Base-by-base conservation (phyloP, 176 grass and related monocot genomes). In the Tillandsia leiboldiana region DNA sequence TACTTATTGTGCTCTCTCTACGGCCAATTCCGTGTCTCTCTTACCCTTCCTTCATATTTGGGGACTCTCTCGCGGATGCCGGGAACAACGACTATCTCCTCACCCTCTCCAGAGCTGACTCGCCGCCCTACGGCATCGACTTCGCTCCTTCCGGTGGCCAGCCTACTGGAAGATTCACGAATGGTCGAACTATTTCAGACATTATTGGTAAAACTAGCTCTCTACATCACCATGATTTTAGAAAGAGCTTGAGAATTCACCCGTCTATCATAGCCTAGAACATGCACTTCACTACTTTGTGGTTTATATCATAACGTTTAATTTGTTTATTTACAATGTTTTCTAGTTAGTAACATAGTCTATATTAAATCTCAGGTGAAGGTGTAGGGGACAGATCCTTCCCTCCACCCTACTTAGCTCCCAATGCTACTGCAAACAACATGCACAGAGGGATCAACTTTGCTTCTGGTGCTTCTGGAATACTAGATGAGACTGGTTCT, bases 1-100 rank as follows among this genome's bases (percentile, higher is more conserved):
- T 65, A 50, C 3, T 64, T 28, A 49, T 83, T 20, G 61, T 87
- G 69, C 33, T 97, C 58, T 8, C 76, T 78, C 33, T 70, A 27
- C 52, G 57, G 51, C 50, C 78, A 12, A 81, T 56, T 63, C 64
- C 79, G 22, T 76, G 87, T 67, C 58, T 68, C 49, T 53, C 71
- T 66, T 76, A 79, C 8, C 54, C 81, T 23, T 81, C 83, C 63
- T 90, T 97, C 76, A 81, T 97, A 73, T 87, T 92, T 67, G 94
- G 94, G n/a, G 94, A 97, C 76, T 97, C 94, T 50, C 86, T 90
- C 72, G 93, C 83, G 12, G 89, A 97, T 73, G 76, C 75, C 11
- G 94, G 94, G 14, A 97, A 92, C 84, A 92, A 90, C 10, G 82
- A 97, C 86, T 92, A 90, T 12, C 77, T 97, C 5, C 75, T 97